Evolutionary conservation across 2,329 filamentous ascomycete species (phyloP).

Genomic region (Colletotrichum simmondsii): DNA sequence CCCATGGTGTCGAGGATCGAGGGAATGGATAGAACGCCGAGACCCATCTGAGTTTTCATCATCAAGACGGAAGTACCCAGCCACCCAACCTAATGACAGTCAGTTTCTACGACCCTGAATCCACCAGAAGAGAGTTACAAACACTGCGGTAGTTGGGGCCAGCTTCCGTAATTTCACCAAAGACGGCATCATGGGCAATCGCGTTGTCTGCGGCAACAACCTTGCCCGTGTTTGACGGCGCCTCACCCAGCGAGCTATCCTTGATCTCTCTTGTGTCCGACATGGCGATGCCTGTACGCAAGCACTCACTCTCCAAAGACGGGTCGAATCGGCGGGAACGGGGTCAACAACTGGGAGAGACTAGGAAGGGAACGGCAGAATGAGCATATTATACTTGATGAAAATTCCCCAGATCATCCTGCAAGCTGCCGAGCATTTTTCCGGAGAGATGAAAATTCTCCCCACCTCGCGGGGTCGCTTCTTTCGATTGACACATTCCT

Average conservation of each 20-base stretch:
- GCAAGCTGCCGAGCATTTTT: background rate
- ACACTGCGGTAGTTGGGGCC: slow-evolving; percentile 24
- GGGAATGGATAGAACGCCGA: slow-evolving; percentile 59
- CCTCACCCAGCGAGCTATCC: background rate
- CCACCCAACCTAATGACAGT: slow-evolving; percentile 50
- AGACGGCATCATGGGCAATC: slow-evolving; percentile 44
- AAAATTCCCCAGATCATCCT: background rate
- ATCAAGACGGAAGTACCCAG: slow-evolving; percentile 53
- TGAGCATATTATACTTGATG: background rate
- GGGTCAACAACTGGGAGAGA: background rate
- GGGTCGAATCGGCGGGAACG: background rate
- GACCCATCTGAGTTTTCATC: slow-evolving; percentile 57
- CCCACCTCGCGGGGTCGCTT: background rate
- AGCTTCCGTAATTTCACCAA: slow-evolving; percentile 44
- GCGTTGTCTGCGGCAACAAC: background rate
- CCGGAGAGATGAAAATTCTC: background rate
- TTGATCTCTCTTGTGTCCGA: background rate
- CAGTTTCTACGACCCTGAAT: background rate
- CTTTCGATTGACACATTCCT: background rate
- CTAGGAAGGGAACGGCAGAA: background rate
- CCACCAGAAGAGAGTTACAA: slow-evolving; percentile 40
- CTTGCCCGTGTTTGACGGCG: background rate
- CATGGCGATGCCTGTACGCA: background rate
- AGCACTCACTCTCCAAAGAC: background rate
- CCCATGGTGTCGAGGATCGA: slow-evolving; percentile 55